Percentiles rank a stretch among this genome's conserved stretches.
These are phyloP conservation scores for Suhomyces kunorum DNA, from an alignment of 1,139 yeast genomes.

Conservation along the genomic window DNA sequence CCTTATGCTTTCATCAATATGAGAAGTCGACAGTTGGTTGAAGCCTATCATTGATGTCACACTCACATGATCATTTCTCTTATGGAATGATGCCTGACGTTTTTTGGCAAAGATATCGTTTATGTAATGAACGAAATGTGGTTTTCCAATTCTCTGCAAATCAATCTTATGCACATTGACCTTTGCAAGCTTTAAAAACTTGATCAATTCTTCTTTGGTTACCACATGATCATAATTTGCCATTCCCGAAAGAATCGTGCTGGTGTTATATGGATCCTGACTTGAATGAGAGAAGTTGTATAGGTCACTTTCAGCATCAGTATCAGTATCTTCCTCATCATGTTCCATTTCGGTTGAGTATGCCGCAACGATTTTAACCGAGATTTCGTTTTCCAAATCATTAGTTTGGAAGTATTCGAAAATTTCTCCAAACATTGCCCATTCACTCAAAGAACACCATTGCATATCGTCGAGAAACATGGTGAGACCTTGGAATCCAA, in stretches of 20 bases:
- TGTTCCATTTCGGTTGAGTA: constrained; percentile 7
- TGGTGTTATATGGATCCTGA: neutral
- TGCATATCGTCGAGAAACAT: constrained; percentile 52
- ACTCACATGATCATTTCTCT: constrained; percentile 9
- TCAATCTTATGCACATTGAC: constrained; percentile 10
- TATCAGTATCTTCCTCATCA: constrained; percentile 3
- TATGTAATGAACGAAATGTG: constrained; percentile 17
- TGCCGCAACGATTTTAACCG: constrained; percentile 23
- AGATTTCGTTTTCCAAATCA: constrained; percentile 20
- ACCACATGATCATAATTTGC: constrained; percentile 5
- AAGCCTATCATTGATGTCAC: constrained; percentile 11
- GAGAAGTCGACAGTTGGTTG: neutral
- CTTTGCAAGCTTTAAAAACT: constrained; percentile 9
- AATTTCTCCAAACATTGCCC: constrained; percentile 33
- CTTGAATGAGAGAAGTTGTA: neutral
- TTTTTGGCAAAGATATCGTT: constrained; percentile 7
- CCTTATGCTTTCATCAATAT: constrained; percentile 7
- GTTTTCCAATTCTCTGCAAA: constrained; percentile 12
- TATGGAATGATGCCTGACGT: constrained; percentile 4
- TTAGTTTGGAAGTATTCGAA: constrained; percentile 25
- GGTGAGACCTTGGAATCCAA: constrained; percentile 48
- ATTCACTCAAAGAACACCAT: constrained; percentile 39
- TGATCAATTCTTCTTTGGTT: constrained; percentile 8
- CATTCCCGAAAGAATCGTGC: constrained; percentile 1
- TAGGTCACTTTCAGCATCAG: neutral